A percentile compares a stretch with the other conserved stretches of the same genome.
Conservation (phyloP, 106 monocot species). For the Gastrodia elata region DNA sequence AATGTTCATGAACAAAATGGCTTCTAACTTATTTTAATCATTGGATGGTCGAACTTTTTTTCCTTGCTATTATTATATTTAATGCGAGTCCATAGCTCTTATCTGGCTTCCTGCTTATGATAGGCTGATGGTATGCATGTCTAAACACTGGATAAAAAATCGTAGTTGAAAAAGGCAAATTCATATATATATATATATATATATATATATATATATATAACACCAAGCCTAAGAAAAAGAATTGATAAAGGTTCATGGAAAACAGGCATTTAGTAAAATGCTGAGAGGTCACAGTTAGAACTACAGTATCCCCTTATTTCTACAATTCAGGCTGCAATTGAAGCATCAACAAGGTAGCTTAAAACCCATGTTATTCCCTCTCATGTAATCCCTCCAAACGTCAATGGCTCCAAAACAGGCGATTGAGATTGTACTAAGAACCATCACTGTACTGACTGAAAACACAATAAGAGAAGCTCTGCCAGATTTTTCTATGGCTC, state of each 20-base stretch:
- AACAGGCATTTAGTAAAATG: neutral
- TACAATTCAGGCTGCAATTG: neutral
- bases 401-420: slow-evolving; percentile 55
- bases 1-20: too few species aligned
- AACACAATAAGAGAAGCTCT: slow-evolving; percentile 76
- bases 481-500: slow-evolving; percentile 33
- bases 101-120: neutral
- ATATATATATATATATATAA: neutral
- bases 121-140: too few species aligned
- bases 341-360: slow-evolving; percentile 32
- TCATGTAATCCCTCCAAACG: slow-evolving; percentile 51
- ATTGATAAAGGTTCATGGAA: neutral
- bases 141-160: too few species aligned
- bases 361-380: slow-evolving; percentile 68
- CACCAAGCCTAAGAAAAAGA: too few species aligned
- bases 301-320: neutral
- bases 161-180: too few species aligned
- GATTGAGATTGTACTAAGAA: slow-evolving; percentile 46
- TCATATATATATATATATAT: too few species aligned
- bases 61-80: neutral
- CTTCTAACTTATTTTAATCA: too few species aligned
- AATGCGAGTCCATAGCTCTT: neutral
- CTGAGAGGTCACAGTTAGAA: neutral
- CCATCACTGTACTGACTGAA: slow-evolving; percentile 54
- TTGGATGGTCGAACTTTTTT: too few species aligned